Evolutionary conservation across 768 basidiomycete species (phyloP), one percentile per base, ranked within the genome.

Genomic region (Scleroderma citrinum): DNA sequence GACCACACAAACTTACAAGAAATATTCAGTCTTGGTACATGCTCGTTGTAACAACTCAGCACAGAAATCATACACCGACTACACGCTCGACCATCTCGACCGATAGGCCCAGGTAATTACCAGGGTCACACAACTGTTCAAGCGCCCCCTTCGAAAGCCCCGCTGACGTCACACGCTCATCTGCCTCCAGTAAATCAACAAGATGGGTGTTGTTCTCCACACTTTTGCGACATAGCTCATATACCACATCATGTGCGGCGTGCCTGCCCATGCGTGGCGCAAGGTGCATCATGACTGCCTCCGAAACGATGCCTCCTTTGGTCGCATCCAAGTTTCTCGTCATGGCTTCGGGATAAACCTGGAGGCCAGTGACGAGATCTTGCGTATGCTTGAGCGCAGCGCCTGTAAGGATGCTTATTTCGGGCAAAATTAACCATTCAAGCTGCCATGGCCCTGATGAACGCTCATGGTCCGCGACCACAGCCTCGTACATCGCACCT

Each of bases 361-460:
- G 69, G 46, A 76, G 48, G 2, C 73, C 73, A 21, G 57, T 56
- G 11, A 74, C 49, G 6, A 76, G 52, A 7, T 63, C 61, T 23
- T 51, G 54, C 1, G 71, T 73, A 38, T 74, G 71, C 44, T 54
- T 56, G 43, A 76, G 49, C 0, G 67, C 63, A 6, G 73, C 70
- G 35, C 71, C 69, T 0, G 71, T 71, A 54, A 76, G 55, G 23
- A 69, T 74, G 50, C 62, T 69, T 37, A 72, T 71, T 55, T 76
- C 72, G 1, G 73, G 74, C 5, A 76, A 49, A 17, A 66, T 69
- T 7, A 76, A 71, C 75, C 74, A 76, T 50, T 76, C 75, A 17
- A 75, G 70, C 55, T 76, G 70, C 73, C 74, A 76, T 21, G 74
- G 72, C 21, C 75, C 75, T 2, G 73, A 74, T 37, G 73, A 70